Conservation (phyloP, 768 basidiomycete species). For the Cystobasidium onofrii region DNA sequence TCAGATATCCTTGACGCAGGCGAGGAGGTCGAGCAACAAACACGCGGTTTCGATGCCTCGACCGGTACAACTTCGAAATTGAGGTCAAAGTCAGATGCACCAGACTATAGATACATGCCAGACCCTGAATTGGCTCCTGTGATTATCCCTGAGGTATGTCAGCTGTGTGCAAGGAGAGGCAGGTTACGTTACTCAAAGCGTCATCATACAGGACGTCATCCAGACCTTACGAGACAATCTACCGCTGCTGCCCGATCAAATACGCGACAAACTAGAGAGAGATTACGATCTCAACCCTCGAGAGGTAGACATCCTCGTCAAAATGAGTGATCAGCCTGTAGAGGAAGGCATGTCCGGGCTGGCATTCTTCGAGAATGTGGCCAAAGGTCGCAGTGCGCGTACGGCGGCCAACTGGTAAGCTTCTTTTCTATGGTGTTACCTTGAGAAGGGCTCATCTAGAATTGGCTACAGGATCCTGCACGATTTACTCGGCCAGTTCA, state of each 20-base stretch:
- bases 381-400: constrained; percentile 56
- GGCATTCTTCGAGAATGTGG: constrained; percentile 68
- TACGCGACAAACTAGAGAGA: constrained; percentile 53
- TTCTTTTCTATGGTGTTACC: background rate
- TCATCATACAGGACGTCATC: constrained; percentile 57
- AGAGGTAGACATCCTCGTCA: constrained; percentile 68
- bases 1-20: constrained; percentile 52
- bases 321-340: constrained; percentile 53
- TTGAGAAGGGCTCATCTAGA: background rate
- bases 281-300: constrained; percentile 54
- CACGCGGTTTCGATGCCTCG: constrained; percentile 78
- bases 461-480: constrained; percentile 67
- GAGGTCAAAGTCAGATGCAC: constrained; percentile 83
- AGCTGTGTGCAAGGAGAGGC: too few relatives aligned
- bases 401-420: constrained; percentile 74
- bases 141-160: constrained; percentile 40
- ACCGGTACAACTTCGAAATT: constrained; percentile 71
- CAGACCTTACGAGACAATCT: constrained; percentile 52
- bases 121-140: constrained; percentile 84
- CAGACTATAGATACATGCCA: constrained; percentile 95
- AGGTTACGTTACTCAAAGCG: too few relatives aligned
- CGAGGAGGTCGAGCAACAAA: constrained; percentile 63
- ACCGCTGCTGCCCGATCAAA: constrained; percentile 68
- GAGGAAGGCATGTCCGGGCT: constrained; percentile 55
- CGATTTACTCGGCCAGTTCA: constrained; percentile 71